phyloP scores from a whole-genome alignment of 148 eudicot species.

The Amaranthus palmeri region DNA sequence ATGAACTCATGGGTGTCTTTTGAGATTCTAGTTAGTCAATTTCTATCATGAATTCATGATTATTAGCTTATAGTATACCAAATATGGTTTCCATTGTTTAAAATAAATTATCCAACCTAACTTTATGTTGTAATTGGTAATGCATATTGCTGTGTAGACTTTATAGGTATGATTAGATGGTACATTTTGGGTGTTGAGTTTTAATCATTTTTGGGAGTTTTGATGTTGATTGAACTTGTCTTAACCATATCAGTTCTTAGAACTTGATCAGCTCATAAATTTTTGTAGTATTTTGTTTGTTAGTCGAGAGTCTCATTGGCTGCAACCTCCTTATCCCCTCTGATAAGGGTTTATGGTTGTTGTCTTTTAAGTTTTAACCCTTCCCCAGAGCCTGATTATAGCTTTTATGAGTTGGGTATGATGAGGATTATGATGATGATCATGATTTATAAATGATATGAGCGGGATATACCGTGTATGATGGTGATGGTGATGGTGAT shows the following conservation, averaged over 20 bases:
- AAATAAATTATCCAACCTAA: not conserved
- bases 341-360: no score
- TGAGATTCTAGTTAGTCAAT: not conserved
- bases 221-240: not conserved
- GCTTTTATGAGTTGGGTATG: no score
- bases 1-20: constrained; percentile 2
- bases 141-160: not conserved
- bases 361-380: no score
- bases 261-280: no score
- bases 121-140: constrained; percentile 5
- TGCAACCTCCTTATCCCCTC: no score
- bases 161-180: not conserved
- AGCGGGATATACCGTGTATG: not conserved
- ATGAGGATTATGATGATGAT: not conserved
- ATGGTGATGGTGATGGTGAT: not conserved
- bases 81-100: constrained; percentile 5
- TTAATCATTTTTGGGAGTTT: not conserved
- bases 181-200: not conserved
- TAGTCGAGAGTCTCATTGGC: no score
- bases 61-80: not conserved
- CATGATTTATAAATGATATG: not conserved
- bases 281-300: no score
- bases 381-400: no score
- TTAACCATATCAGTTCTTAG: not conserved
- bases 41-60: constrained; percentile 10